A percentile compares a stretch with the other conserved stretches of the same genome.
These are phyloP conservation scores for Penicillium paneum DNA, from an alignment of 2,329 filamentous ascomycete species.

Conservation along the genomic window DNA sequence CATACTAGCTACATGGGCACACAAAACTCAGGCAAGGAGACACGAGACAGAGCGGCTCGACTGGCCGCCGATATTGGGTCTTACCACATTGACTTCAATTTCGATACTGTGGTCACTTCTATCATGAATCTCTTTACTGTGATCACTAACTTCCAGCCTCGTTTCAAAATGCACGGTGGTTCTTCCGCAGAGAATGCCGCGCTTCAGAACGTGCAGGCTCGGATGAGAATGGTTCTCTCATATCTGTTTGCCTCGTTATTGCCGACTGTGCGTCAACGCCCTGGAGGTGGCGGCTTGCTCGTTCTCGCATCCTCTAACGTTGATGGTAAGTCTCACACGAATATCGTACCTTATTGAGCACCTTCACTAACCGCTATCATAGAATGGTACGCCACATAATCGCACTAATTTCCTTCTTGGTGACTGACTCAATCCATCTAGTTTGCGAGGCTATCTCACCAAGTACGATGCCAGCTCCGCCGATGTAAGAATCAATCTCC, in stretches of 20 bases:
- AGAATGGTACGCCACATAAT: conserved; percentile 27
- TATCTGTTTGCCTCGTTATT: conserved; percentile 65
- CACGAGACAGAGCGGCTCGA: conserved; percentile 61
- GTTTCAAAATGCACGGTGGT: conserved; percentile 64
- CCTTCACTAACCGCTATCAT: conserved; percentile 1
- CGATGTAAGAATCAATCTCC: conserved; percentile 31
- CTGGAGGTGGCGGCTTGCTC: conserved; percentile 58
- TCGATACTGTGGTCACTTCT: conserved; percentile 64
- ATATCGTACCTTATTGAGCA: no score
- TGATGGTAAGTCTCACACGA: conserved; percentile 33
- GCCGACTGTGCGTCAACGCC: conserved; percentile 56
- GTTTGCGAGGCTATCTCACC: conserved; percentile 56
- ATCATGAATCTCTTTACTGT: conserved; percentile 58
- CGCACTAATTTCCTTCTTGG: neutral
- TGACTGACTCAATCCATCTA: conserved; percentile 20
- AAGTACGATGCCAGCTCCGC: conserved; percentile 63
- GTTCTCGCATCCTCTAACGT: conserved; percentile 69
- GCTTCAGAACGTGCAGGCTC: conserved; percentile 66
- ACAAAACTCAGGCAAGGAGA: conserved; percentile 63
- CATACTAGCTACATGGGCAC: conserved; percentile 70
- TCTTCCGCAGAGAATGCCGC: conserved; percentile 60
- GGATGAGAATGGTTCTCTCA: conserved; percentile 62
- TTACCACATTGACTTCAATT: conserved; percentile 71
- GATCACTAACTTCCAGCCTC: conserved; percentile 59
- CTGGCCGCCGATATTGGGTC: conserved; percentile 62